A percentile compares a stretch with the other conserved stretches of the same genome.
These are phyloP conservation scores for Myrmaecium sp. DNA, from an alignment of 2,329 filamentous ascomycete species.

Conservation along the genomic window DNA sequence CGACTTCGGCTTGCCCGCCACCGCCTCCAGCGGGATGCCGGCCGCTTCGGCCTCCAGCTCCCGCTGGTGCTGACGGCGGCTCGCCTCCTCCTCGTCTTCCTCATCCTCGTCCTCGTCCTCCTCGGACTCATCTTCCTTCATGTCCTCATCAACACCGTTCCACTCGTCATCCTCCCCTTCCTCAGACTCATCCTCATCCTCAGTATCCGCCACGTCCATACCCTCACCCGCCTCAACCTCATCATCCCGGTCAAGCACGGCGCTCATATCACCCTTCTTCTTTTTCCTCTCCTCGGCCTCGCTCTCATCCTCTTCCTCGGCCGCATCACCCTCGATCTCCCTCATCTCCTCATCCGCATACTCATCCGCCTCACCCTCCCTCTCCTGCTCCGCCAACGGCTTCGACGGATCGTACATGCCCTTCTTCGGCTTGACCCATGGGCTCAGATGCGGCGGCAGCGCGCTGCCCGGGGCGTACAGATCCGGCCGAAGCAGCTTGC, in stretches of 20 bases:
- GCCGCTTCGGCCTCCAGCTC: constrained; percentile 87
- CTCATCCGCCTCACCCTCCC: constrained; percentile 65
- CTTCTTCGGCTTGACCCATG: constrained; percentile 76
- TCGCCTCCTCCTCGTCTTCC: constrained; percentile 33
- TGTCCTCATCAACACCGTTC: constrained; percentile 32
- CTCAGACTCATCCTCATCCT: constrained; percentile 28
- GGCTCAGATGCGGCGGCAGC: constrained; percentile 85
- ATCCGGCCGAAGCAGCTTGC: constrained; percentile 71
- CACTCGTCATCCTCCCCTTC: constrained; percentile 28
- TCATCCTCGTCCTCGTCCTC: constrained; percentile 32
- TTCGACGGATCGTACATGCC: constrained; percentile 85
- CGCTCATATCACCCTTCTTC: constrained; percentile 9
- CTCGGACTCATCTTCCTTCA: constrained; percentile 22
- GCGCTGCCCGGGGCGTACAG: constrained; percentile 79
- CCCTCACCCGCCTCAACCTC: constrained; percentile 31
- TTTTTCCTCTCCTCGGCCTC: constrained; percentile 26
- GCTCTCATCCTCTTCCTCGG: constrained; percentile 23
- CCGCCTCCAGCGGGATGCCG: constrained; percentile 36
- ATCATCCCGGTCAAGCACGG: constrained; percentile 21
- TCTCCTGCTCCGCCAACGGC: constrained; percentile 72
- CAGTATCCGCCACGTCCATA: constrained; percentile 24
- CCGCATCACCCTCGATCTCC: constrained; percentile 23
- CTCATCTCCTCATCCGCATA: constrained; percentile 39
- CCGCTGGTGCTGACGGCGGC: constrained; percentile 57
- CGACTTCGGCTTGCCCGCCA: constrained; percentile 31